A percentile compares a stretch with the other conserved stretches of the same genome.
Conservation (phyloP, 140 eudicot species). For the Oenanthe javanica region DNA sequence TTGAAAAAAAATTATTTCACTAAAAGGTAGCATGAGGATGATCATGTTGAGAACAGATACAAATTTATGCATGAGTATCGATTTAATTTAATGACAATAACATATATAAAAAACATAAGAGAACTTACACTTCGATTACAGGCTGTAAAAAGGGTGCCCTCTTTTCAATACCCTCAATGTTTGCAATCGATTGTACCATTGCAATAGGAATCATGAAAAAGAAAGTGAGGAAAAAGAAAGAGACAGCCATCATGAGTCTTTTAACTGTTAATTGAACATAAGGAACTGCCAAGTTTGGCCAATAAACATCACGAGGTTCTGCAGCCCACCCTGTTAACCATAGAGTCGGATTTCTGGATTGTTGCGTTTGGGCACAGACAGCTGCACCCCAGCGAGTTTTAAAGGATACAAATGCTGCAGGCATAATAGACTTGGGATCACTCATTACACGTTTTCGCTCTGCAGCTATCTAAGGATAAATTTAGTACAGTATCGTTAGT, state of each 20-base stretch:
- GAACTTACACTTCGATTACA: constrained; percentile 61
- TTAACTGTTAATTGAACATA: constrained; percentile 68
- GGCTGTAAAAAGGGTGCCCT: constrained; percentile 44
- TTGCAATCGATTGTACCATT: constrained; percentile 76
- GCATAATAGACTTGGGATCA: constrained; percentile 71
- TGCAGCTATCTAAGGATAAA: constrained; percentile 52
- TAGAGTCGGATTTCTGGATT: constrained; percentile 71
- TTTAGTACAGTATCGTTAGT: background rate
- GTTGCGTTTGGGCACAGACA: constrained; percentile 96
- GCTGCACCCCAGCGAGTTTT: constrained; percentile 98
- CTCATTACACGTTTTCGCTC: constrained; percentile 49
- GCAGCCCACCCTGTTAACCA: constrained; percentile 99
- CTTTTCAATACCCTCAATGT: constrained; percentile 67
- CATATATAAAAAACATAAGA: background rate
- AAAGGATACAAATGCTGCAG: constrained; percentile 94
- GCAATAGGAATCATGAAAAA: constrained; percentile 81
- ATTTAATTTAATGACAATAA: background rate
- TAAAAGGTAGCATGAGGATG: background rate
- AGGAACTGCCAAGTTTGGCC: constrained; percentile 83
- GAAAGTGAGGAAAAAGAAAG: constrained; percentile 89
- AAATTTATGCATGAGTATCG: background rate
- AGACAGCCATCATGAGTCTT: constrained; percentile 65
- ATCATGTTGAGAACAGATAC: background rate
- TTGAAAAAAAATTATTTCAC: background rate
- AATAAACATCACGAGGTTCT: constrained; percentile 90